Conservation (phyloP, 345 rosid species). For the Aethionema arabicum region DNA sequence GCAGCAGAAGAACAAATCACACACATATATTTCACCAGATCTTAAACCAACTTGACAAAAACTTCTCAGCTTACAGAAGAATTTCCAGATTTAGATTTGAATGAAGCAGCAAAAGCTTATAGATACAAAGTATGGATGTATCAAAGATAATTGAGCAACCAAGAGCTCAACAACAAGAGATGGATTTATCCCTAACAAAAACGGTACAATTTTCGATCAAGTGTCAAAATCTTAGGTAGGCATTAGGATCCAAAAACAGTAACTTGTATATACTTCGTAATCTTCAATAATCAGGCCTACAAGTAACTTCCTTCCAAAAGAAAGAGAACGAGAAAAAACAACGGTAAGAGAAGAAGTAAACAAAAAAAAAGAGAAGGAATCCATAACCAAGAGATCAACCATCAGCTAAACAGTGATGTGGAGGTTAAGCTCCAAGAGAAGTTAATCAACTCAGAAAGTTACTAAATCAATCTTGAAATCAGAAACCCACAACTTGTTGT, state of each 20-base stretch:
- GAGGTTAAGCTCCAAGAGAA: background rate
- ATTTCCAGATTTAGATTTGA: background rate
- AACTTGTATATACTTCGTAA: background rate
- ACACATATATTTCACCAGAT: constrained; percentile 19
- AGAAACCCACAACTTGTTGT: constrained; percentile 17
- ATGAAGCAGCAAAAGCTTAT: constrained; percentile 9
- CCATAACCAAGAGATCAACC: constrained; percentile 28
- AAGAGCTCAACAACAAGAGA: constrained; percentile 7
- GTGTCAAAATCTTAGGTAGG: background rate
- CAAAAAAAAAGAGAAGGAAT: background rate
- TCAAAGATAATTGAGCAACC: background rate
- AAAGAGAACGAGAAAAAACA: background rate
- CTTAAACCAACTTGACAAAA: background rate
- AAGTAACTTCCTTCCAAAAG: background rate
- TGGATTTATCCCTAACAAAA: background rate
- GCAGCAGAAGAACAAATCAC: background rate
- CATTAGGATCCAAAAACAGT: constrained; percentile 5
- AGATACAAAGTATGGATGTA: background rate
- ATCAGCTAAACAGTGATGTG: constrained; percentile 14
- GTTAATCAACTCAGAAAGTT: background rate
- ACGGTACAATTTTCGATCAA: background rate
- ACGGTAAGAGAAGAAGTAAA: background rate
- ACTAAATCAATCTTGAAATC: constrained; percentile 3
- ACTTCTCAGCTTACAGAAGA: background rate
- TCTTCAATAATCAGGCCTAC: constrained; percentile 9